A percentile compares a stretch with the other conserved stretches of the same genome.
These are phyloP conservation scores for Brassica balearica DNA, from an alignment of 441 rosid species.

Conservation along the genomic window DNA sequence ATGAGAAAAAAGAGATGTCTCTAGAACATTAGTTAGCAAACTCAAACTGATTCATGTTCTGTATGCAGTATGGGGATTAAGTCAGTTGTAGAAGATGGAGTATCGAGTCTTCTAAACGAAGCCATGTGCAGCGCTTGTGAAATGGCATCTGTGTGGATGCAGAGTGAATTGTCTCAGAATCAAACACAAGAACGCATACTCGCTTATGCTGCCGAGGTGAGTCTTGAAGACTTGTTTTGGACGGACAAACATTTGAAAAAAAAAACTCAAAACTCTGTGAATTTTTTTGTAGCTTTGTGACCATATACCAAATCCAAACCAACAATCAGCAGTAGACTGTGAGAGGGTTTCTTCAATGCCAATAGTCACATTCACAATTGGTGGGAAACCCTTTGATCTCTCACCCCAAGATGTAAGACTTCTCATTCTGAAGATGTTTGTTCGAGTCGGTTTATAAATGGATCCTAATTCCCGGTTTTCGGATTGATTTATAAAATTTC, in stretches of 20 bases:
- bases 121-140: conserved; percentile 65
- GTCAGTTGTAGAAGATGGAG: conserved; percentile 55
- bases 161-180: conserved; percentile 55
- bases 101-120: conserved; percentile 49
- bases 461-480: too few species aligned
- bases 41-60: conserved; percentile 10
- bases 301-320: conserved; percentile 60
- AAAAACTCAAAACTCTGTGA: conserved; percentile 11
- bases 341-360: conserved; percentile 54
- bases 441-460: too few species aligned
- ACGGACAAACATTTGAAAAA: not conserved
- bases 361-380: conserved; percentile 58
- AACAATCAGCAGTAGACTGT: conserved; percentile 64
- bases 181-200: conserved; percentile 63
- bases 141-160: conserved; percentile 77
- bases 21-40: conserved; percentile 1
- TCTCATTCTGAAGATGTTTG: too few species aligned
- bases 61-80: conserved; percentile 55
- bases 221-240: conserved; percentile 7
- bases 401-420: conserved; percentile 50
- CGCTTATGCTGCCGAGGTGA: conserved; percentile 63
- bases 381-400: conserved; percentile 61
- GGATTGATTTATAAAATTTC: too few species aligned
- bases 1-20: not conserved
- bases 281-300: conserved; percentile 54